phyloP scores from a whole-genome alignment of 352 stramenopile genomes.

The Phytophthora foliorum region DNA sequence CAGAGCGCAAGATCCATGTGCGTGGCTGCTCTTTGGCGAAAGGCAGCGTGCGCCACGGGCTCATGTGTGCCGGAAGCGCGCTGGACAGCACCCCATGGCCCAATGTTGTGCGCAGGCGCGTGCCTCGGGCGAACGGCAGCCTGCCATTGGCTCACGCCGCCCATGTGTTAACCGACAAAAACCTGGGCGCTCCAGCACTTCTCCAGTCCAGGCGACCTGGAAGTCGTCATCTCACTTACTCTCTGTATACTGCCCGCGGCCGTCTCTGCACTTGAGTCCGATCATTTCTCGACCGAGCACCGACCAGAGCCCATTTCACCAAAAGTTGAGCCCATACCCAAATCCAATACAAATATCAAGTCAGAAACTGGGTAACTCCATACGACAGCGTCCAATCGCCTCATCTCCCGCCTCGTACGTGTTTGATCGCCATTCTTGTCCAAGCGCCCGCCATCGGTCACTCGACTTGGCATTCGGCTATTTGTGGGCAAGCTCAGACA shows the following conservation, averaged over 20 bases:
- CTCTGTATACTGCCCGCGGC: background rate
- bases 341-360: background rate
- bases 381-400: background rate
- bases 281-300: slow-evolving; percentile 19
- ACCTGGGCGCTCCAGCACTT: slow-evolving; percentile 8
- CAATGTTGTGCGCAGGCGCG: slow-evolving; percentile 27
- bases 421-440: slow-evolving; percentile 21
- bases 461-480: slow-evolving; percentile 27
- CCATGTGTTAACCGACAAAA: background rate
- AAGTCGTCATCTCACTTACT: slow-evolving; percentile 18
- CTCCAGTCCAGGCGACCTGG: slow-evolving; percentile 20
- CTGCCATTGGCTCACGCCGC: slow-evolving; percentile 14
- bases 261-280: background rate
- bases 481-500: slow-evolving; percentile 16
- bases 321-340: background rate
- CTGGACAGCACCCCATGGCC: slow-evolving; percentile 20
- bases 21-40: slow-evolving; percentile 33
- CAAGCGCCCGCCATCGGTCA: slow-evolving; percentile 2
- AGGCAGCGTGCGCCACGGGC: slow-evolving; percentile 21
- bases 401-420: slow-evolving; percentile 15
- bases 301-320: background rate
- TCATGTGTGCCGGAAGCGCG: slow-evolving; percentile 20
- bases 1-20: slow-evolving; percentile 20
- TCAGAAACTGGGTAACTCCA: background rate
- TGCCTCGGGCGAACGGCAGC: slow-evolving; percentile 3